A percentile compares a stretch with the other conserved stretches of the same genome.
Conservation (phyloP, 352 stramenopile species). For the Phytophthora uliginosa region DNA sequence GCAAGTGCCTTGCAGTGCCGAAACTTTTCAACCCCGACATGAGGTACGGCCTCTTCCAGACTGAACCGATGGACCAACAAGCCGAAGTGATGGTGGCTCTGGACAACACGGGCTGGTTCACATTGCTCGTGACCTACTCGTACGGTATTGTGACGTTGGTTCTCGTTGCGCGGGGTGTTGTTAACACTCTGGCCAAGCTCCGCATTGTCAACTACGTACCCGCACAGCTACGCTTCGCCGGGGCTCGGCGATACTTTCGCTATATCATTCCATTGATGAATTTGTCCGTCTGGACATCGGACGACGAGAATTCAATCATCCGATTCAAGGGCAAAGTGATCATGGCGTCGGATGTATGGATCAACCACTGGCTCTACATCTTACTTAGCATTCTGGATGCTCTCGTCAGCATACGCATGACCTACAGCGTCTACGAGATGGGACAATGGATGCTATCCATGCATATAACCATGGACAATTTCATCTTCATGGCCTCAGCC, state of each 20-base stretch:
- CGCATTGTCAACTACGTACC: conserved; percentile 57
- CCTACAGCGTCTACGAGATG: conserved; percentile 55
- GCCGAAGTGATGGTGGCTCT: conserved; percentile 57
- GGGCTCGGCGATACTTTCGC: conserved; percentile 34
- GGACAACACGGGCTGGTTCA: conserved; percentile 55
- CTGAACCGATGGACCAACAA: conserved; percentile 45
- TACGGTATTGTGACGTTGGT: conserved; percentile 65
- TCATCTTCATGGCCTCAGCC: conserved; percentile 62
- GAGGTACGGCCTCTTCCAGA: conserved; percentile 61
- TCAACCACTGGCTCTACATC: conserved; percentile 82
- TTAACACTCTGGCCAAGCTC: conserved; percentile 53
- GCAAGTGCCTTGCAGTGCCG: conserved; percentile 56
- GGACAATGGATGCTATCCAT: conserved; percentile 71
- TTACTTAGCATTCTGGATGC: conserved; percentile 62
- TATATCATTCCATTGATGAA: conserved; percentile 66
- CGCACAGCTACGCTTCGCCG: conserved; percentile 41
- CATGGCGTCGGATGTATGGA: conserved; percentile 71
- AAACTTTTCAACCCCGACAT: conserved; percentile 48
- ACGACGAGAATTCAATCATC: conserved; percentile 51
- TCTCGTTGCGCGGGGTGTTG: conserved; percentile 60
- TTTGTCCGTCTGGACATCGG: conserved; percentile 40
- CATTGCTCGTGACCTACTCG: conserved; percentile 39
- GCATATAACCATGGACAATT: conserved; percentile 57
- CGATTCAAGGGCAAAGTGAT: conserved; percentile 61
- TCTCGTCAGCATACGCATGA: conserved; percentile 52